Percentiles rank a stretch among this genome's conserved stretches.
Conservation (phyloP, 2,329 filamentous ascomycete genomes). For the Cladosporium sp. region DNA sequence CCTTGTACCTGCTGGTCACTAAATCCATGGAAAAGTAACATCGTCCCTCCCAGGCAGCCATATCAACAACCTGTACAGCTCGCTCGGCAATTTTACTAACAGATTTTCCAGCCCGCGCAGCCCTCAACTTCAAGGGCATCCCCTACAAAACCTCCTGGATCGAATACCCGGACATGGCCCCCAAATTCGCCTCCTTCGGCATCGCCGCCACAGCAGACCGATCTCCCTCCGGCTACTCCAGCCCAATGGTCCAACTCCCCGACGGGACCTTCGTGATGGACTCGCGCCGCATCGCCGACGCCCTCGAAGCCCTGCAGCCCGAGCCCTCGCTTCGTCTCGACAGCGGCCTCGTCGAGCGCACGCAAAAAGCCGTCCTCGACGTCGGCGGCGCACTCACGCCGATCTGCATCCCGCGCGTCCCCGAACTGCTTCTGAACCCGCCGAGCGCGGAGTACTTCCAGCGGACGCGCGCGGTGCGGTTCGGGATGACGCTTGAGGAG, state of each 20-base stretch:
- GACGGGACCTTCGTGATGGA: slow-evolving; percentile 65
- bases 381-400: slow-evolving; percentile 43
- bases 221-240: slow-evolving; percentile 49
- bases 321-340: slow-evolving; percentile 60
- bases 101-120: slow-evolving; percentile 56
- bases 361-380: slow-evolving; percentile 43
- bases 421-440: slow-evolving; percentile 53
- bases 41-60: slow-evolving; percentile 35
- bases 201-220: slow-evolving; percentile 48
- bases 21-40: slow-evolving; percentile 67
- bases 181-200: slow-evolving; percentile 53
- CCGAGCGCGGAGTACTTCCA: slow-evolving; percentile 57
- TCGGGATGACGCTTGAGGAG: slow-evolving; percentile 57
- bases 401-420: slow-evolving; percentile 52
- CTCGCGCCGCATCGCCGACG: slow-evolving; percentile 58
- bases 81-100: slow-evolving; percentile 14
- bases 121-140: slow-evolving; percentile 67
- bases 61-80: neutral
- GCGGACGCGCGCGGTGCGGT: slow-evolving; percentile 48
- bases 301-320: slow-evolving; percentile 61
- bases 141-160: slow-evolving; percentile 69
- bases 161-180: slow-evolving; percentile 64
- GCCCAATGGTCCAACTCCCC: slow-evolving; percentile 57
- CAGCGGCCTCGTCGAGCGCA: slow-evolving; percentile 46
- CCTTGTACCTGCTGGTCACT: slow-evolving; percentile 59